Conservation (phyloP, 495 filamentous ascomycete genomes). For the Penicillium egyptiacum region DNA sequence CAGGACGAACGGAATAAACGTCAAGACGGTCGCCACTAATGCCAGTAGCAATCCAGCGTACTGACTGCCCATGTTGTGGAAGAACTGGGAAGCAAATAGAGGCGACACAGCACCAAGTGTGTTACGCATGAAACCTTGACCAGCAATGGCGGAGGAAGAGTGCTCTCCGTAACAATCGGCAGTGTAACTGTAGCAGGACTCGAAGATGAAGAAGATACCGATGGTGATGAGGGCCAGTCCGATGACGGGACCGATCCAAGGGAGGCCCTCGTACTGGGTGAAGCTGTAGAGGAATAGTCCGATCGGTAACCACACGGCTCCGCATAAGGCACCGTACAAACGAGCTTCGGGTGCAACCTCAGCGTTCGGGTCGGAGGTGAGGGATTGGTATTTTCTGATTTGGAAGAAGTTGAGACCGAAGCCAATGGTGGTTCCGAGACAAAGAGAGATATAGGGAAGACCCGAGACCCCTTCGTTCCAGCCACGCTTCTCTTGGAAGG, state of each 20-base stretch:
- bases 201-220: constrained; percentile 53
- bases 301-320: constrained; percentile 67
- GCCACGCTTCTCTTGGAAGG: constrained; percentile 68
- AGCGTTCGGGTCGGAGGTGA: constrained; percentile 61
- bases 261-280: constrained; percentile 62
- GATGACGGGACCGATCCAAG: constrained; percentile 65
- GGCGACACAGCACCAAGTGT: constrained; percentile 52
- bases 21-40: constrained; percentile 39
- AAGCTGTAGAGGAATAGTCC: constrained; percentile 80
- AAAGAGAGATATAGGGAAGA: constrained; percentile 71
- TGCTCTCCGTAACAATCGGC: constrained; percentile 47
- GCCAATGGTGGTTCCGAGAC: constrained; percentile 63
- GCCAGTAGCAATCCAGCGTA: constrained; percentile 47
- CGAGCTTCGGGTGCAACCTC: constrained; percentile 49
- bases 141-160: constrained; percentile 48
- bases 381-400: constrained; percentile 58
- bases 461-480: constrained; percentile 65
- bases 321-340: constrained; percentile 63
- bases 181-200: constrained; percentile 46
- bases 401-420: constrained; percentile 58
- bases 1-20: constrained; percentile 42
- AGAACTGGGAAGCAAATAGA: constrained; percentile 50
- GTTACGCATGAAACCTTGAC: constrained; percentile 51
- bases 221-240: constrained; percentile 45
- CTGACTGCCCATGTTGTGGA: constrained; percentile 44